Percentiles rank a stretch among this genome's conserved stretches.
phyloP scores from a whole-genome alignment of 805 yeast genomes.

The Pichia insulana region DNA sequence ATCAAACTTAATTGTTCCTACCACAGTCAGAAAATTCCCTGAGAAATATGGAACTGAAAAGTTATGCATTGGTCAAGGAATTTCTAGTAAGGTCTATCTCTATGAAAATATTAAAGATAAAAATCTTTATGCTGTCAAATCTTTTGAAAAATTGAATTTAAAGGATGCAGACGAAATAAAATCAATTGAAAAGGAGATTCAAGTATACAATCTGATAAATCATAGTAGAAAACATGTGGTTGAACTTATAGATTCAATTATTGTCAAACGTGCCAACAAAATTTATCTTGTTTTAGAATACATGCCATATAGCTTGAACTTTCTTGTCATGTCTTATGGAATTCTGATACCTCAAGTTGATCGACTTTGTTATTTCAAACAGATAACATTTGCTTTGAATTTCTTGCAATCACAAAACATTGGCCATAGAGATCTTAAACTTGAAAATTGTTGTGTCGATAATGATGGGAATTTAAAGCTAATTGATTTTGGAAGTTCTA shows the following conservation, averaged over 20 bases:
- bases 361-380: slow-evolving; percentile 32
- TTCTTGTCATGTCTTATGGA: not conserved
- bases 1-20: too few species aligned
- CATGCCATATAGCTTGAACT: slow-evolving; percentile 26
- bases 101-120: not conserved
- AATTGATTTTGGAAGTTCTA: slow-evolving; percentile 45
- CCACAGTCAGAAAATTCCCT: slow-evolving; percentile 1
- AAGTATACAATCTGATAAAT: slow-evolving; percentile 20
- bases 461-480: slow-evolving; percentile 29
- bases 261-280: slow-evolving; percentile 17
- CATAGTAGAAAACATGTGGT: slow-evolving; percentile 29
- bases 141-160: slow-evolving; percentile 32
- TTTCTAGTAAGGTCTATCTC: slow-evolving; percentile 5
- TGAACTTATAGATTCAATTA: slow-evolving; percentile 25
- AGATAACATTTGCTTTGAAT: slow-evolving; percentile 30
- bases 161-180: slow-evolving; percentile 30
- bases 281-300: slow-evolving; percentile 25
- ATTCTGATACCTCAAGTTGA: slow-evolving; percentile 9
- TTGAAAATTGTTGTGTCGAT: slow-evolving; percentile 36
- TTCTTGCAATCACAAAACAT: slow-evolving; percentile 31
- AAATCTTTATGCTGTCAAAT: slow-evolving; percentile 35
- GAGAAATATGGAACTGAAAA: slow-evolving; percentile 3
- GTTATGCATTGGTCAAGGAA: slow-evolving; percentile 4
- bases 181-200: slow-evolving; percentile 33
- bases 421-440: slow-evolving; percentile 45